Base-by-base conservation (phyloP, 116 monocot genomes). In the Iris pallida region DNA sequence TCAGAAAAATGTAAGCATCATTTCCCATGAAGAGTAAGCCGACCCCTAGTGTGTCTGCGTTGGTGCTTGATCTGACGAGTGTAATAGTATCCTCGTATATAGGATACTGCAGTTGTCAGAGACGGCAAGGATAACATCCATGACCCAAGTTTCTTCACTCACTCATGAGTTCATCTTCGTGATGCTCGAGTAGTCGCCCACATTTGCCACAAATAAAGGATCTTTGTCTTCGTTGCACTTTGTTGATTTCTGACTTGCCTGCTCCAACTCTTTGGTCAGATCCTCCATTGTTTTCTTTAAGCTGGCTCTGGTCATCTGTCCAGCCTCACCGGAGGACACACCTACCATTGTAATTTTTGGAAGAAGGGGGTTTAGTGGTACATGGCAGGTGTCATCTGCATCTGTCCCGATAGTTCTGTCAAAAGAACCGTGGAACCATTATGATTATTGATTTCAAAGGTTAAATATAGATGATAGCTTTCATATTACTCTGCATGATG, bases 311-410 rank as follows among this genome's bases (percentile, higher is more conserved):
- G 78, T 91, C 66, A 75, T 64, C 49, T 91, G 81, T 18, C 84
- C 79, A 11, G 72, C 70, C 45, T 83, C 85, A 44, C 84, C 82
- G 57, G 83, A 85, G 15, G 89, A 82, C n/a, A 97, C 74, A 20
- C 92, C 92, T 40, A 97, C 86, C 97, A 97, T 89, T 13, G 89
- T 97, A 45, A 97, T 92, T 57, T 90, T 87, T 1, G 97, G 97
- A 17, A 97, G 87, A 54, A 96, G 86, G 9, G 92, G 89, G 78
- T 85, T 87, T 10, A 17, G 6, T 20, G 78, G 79, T 15, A 67
- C 7, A 59, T 75, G 68, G 19, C 74, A 59, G 55, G 53, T 68
- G 14, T 42, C 47, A 42, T 74, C 66, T n/a, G 47, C 53, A 44
- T 69, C 46, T 14, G 40, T 12, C 53, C 52, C 20, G 16, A 70